Conservation (phyloP, 2,329 filamentous ascomycete species). For the Rachicladosporium sp. region DNA sequence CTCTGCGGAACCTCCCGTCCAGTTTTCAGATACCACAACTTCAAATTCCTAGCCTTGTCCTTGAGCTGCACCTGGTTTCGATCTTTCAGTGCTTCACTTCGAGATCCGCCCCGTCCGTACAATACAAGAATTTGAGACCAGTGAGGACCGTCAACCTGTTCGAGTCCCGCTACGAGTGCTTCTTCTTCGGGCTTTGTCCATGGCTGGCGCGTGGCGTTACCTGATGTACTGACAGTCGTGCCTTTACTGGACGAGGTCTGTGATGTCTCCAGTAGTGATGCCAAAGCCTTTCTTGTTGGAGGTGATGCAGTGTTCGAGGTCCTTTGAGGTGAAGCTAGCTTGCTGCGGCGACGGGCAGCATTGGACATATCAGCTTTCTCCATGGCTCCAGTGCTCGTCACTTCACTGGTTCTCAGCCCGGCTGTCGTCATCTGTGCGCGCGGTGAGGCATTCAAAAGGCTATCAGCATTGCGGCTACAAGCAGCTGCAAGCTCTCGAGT, state of each 20-base stretch:
- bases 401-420: slow-evolving; percentile 6
- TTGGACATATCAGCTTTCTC: too few relatives aligned
- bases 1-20: slow-evolving; percentile 85
- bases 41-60: slow-evolving; percentile 81
- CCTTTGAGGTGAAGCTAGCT: slow-evolving; percentile 13
- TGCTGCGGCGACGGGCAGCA: slow-evolving; percentile 11
- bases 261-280: slow-evolving; percentile 8
- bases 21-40: slow-evolving; percentile 83
- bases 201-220: slow-evolving; percentile 44
- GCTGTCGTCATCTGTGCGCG: slow-evolving; percentile 11
- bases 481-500: slow-evolving; percentile 46
- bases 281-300: slow-evolving; percentile 7
- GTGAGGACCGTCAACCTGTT: slow-evolving; percentile 79
- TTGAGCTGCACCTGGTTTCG: slow-evolving; percentile 85
- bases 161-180: slow-evolving; percentile 76
- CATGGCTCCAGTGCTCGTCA: slow-evolving; percentile 1
- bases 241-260: slow-evolving; percentile 7
- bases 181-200: slow-evolving; percentile 87
- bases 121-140: slow-evolving; percentile 85
- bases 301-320: slow-evolving; percentile 16
- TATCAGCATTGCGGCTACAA: slow-evolving; percentile 46
- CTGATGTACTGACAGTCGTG: not conserved
- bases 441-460: slow-evolving; percentile 21
- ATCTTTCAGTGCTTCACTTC: slow-evolving; percentile 75
- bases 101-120: slow-evolving; percentile 66